Evolutionary conservation across 371 early-diverging fungal species (phyloP), one percentile per base, ranked within the genome.

Genomic region (Mucor irregularis): DNA sequence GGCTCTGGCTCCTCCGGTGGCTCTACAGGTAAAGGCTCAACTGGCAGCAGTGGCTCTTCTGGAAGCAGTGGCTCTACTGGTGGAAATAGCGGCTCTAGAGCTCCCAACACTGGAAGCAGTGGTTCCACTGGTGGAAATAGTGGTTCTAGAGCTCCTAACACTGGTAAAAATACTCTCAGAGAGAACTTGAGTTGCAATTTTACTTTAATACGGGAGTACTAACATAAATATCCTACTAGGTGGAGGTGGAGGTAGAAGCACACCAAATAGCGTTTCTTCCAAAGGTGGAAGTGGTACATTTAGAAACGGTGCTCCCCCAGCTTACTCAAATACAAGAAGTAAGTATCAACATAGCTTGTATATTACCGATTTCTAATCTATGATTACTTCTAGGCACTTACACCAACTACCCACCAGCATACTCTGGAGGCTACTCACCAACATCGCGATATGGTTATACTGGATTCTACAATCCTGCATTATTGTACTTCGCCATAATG

Each of bases 261-360:
- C 67, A 24, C 56, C 64, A 5, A 35, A 45, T 9, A 52, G 44
- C 16, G 61, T 53, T 31, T 62, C 60, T 22, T 61, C 66, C 2
- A 66, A 65, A 48, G 78, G 78, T n/a, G 75, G 75, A 4, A 67
- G 53, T 45, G 78, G 78, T 22, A 43, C 39, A 16, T 68, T 66
- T 52, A 43, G 54, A 25, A 34, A 46, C 0, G 52, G 63, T n/a
- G 59, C 64, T 1, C 62, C 61, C 1, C 33, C 42, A 9, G 25
- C 37, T 2, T 73, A 69, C 53, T 14, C 61, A 0, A 53, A 48
- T 5, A 68, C 71, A 29, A 49, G 69, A 71, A 38, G 71, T 73
- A 69, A 40, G 58, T 5, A 40, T 30, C 2, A 14, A 29, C 24
- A 0, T 4, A 5, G 5, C 26, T 22, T 35, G 19, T 21, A n/a